A percentile compares a stretch with the other conserved stretches of the same genome.
Conservation (phyloP, 1,284 basidiomycete genomes). For the Cryptococcus wingfieldii region DNA sequence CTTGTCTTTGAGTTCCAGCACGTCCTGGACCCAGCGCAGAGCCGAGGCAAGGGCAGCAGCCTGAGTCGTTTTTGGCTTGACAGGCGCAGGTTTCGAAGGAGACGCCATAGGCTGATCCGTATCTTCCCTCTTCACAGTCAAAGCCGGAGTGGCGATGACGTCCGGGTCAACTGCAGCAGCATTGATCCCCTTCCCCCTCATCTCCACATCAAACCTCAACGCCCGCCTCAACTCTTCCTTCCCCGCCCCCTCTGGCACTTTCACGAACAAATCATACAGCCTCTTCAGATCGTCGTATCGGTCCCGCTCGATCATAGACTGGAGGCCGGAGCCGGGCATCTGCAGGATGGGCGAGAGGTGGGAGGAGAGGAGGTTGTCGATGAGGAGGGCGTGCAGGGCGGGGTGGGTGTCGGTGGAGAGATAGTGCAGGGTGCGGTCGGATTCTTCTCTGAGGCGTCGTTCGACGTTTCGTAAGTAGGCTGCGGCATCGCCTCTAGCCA, state of each 20-base stretch:
- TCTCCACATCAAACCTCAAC: constrained; percentile 69
- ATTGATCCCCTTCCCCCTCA: constrained; percentile 79
- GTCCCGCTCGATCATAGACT: constrained; percentile 79
- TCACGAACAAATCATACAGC: constrained; percentile 71
- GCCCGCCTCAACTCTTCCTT: constrained; percentile 63
- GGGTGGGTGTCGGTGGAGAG: constrained; percentile 69
- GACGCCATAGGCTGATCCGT: constrained; percentile 37
- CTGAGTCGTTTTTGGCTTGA: constrained; percentile 20
- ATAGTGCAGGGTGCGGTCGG: constrained; percentile 83
- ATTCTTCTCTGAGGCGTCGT: constrained; percentile 75
- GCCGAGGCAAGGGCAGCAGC: constrained; percentile 54
- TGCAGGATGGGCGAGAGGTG: constrained; percentile 72
- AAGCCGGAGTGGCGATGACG: constrained; percentile 8
- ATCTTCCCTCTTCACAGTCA: constrained; percentile 8
- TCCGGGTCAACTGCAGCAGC: constrained; percentile 50
- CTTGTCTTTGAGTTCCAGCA: constrained; percentile 85
- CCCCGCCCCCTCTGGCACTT: constrained; percentile 62
- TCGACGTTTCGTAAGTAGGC: constrained; percentile 80
- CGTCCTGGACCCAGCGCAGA: constrained; percentile 90
- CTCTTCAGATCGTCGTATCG: constrained; percentile 72
- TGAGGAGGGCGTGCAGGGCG: constrained; percentile 70
- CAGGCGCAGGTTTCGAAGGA: constrained; percentile 2
- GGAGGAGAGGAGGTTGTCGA: constrained; percentile 69
- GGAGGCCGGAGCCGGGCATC: constrained; percentile 80
- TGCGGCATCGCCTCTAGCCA: constrained; percentile 72